Evolutionary conservation across 371 early-diverging fungal genomes (phyloP), one percentile per base, ranked within the genome.

Genomic region (Massospora cicadina): DNA sequence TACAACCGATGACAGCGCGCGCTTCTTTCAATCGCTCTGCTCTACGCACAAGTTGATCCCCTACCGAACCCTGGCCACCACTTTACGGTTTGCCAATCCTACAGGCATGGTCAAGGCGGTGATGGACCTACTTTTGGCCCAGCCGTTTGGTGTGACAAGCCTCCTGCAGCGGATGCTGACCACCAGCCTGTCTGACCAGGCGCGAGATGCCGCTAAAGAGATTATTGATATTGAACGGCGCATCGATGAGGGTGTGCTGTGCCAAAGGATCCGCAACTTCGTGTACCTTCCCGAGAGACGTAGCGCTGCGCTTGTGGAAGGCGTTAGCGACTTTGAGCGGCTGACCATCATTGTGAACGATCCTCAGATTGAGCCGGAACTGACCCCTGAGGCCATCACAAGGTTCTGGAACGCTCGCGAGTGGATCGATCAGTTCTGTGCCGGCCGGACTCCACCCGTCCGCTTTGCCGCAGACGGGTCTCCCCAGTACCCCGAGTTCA

Each of bases 11-110:
- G 69, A 73, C 26, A 79, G 81, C 0, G 70, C 75, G 1, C 75
- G 80, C 63, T 81, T 80, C 58, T 70, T 76, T 5, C 70, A 76
- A 1, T 76, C 77, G 2, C 72, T 84, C 28, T 79, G 78, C 65
- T 79, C 81, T 28, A 81, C 78, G 2, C 79, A 84, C 60, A 63
- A 71, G 12, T 57, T 82, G 54, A 74, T 84, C 69, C 83, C 85
- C n/a, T 84, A 81, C 65, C 72, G 79, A 43, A 68, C 81, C 17
- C 71, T 82, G 62, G 77, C 78, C 59, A 74, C 75, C 12, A 69
- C 81, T 10, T 67, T 84, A 57, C 79, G 77, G 65, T 64, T 78
- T 3, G 81, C 85, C 0, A 84, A 84, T 64, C 85, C 85, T 5
- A 75, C 81, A 61, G 71, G 72, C 0, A 79, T 84, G 75, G 77